These are phyloP conservation scores for Oehlia diaphana DNA, from an alignment of 192 early-diverging fungal species.

Conservation along the genomic window DNA sequence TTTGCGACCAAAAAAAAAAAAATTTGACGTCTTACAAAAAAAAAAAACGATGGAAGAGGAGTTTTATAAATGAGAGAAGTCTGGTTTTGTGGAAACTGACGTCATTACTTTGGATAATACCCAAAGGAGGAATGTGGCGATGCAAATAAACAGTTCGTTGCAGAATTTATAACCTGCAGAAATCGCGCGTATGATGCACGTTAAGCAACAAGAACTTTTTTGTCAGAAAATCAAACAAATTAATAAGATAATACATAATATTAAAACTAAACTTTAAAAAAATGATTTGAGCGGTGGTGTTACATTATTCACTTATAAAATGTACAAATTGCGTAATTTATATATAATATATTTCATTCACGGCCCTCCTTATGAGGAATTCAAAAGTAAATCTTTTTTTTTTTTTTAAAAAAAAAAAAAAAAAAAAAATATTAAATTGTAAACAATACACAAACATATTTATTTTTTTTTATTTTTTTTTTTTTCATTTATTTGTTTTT, in stretches of 20 bases:
- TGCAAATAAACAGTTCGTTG: neutral
- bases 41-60: too few species aligned
- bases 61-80: too few species aligned
- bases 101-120: neutral
- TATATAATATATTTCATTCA: neutral
- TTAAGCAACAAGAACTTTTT: neutral
- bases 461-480: too few species aligned
- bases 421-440: too few species aligned
- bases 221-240: neutral
- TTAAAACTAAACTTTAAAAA: neutral
- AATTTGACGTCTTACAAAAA: too few species aligned
- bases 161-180: neutral
- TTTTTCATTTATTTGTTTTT: too few species aligned
- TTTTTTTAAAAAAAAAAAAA: too few species aligned
- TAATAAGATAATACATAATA: too few species aligned
- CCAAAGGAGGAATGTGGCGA: neutral
- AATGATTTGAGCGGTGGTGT: neutral
- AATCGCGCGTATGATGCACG: neutral
- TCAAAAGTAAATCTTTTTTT: neutral
- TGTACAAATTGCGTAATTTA: too few species aligned
- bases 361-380: neutral
- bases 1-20: too few species aligned
- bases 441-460: too few species aligned
- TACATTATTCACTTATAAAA: neutral
- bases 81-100: neutral